Evolutionary conservation across 108 stramenopile species (phyloP).

Genomic region (Licmophora abbreviata): DNA sequence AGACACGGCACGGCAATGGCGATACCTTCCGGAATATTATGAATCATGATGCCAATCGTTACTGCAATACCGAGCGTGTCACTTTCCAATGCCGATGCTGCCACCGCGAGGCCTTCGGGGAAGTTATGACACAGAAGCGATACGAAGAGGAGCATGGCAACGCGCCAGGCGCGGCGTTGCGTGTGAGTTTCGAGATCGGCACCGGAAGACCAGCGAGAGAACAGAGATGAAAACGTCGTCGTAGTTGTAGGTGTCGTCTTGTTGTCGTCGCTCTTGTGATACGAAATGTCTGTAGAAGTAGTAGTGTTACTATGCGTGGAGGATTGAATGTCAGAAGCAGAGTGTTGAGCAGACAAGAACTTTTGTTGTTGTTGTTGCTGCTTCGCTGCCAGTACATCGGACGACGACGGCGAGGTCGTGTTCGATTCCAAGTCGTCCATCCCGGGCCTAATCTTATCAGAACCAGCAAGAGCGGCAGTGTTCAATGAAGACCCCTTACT

Average conservation of each 20-base stretch:
- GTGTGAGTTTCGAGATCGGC: slow-evolving; percentile 31
- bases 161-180: slow-evolving; percentile 60
- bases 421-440: background rate
- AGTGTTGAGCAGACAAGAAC: too few species aligned
- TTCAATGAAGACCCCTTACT: too few species aligned
- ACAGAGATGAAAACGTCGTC: background rate
- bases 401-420: background rate
- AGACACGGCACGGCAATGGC: slow-evolving; percentile 78
- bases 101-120: slow-evolving; percentile 67
- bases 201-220: slow-evolving; percentile 21
- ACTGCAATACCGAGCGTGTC: slow-evolving; percentile 63
- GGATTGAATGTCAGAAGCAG: background rate
- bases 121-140: slow-evolving; percentile 72
- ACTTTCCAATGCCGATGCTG: slow-evolving; percentile 59
- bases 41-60: slow-evolving; percentile 72
- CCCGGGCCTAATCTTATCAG: background rate
- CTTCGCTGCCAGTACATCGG: background rate
- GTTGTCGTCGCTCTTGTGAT: slow-evolving; percentile 1
- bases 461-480: background rate
- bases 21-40: slow-evolving; percentile 83
- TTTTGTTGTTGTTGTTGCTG: too few species aligned
- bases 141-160: slow-evolving; percentile 69
- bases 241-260: too few species aligned
- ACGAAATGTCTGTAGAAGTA: too few species aligned
- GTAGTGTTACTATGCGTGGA: too few species aligned